These are phyloP conservation scores for Epichloe typhina DNA, from an alignment of 2,329 filamentous ascomycete species.

Conservation along the genomic window DNA sequence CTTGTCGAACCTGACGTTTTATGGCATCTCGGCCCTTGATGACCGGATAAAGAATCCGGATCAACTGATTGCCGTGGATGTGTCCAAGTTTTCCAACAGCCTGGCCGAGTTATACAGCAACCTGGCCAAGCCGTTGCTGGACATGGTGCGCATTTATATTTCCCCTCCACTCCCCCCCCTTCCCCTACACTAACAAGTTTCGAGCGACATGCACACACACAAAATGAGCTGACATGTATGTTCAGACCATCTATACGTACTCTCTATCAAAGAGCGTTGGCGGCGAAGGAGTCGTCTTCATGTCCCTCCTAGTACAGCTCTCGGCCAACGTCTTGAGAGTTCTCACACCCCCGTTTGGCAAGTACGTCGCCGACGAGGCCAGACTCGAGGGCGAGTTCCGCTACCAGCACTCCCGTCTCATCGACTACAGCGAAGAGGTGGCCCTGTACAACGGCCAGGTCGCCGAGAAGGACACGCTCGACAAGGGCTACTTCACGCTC, in stretches of 20 bases:
- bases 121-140: conserved; percentile 82
- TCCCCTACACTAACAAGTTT: too few relatives aligned
- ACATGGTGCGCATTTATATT: conserved; percentile 50
- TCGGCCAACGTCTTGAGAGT: conserved; percentile 89
- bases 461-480: conserved; percentile 87
- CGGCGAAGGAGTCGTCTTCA: conserved; percentile 87
- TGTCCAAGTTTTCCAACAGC: conserved; percentile 91
- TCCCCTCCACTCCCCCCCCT: too few relatives aligned
- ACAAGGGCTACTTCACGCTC: conserved; percentile 96
- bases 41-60: conserved; percentile 98
- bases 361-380: conserved; percentile 94
- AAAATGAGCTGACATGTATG: conserved; percentile 1
- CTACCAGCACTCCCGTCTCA: conserved; percentile 85
- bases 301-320: conserved; percentile 85
- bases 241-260: conserved; percentile 77
- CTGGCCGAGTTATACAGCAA: conserved; percentile 93
- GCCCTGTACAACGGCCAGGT: conserved; percentile 86
- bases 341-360: conserved; percentile 89
- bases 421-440: conserved; percentile 92
- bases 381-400: conserved; percentile 90
- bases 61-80: conserved; percentile 91
- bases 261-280: conserved; percentile 90
- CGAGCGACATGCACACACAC: too few relatives aligned
- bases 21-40: conserved; percentile 86
- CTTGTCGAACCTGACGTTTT: conserved; percentile 89